phyloP scores from a whole-genome alignment of 129 eudicot species.

The Artemisia annua region DNA sequence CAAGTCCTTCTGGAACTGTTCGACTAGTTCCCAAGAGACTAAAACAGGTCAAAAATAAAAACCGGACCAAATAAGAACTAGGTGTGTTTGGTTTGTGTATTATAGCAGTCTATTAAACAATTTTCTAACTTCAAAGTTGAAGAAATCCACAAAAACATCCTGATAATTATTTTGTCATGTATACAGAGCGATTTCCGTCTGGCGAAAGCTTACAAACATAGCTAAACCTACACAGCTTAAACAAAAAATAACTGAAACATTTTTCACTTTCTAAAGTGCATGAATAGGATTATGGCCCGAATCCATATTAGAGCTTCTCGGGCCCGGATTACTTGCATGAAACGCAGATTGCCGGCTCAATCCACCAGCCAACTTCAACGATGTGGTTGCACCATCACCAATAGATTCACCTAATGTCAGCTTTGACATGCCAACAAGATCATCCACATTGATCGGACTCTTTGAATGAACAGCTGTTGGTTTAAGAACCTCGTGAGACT shows the following conservation, averaged over 20 bases:
- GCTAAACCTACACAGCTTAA: constrained; percentile 29
- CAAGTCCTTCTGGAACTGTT: neutral
- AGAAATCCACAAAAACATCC: constrained; percentile 23
- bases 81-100: neutral
- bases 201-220: constrained; percentile 24
- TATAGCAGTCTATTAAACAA: neutral
- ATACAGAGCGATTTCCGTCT: constrained; percentile 37
- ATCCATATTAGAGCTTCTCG: constrained; percentile 48
- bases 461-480: constrained; percentile 90
- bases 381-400: constrained; percentile 49
- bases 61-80: neutral
- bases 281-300: constrained; percentile 64
- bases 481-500: constrained; percentile 75
- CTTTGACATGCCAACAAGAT: constrained; percentile 89
- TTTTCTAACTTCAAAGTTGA: constrained; percentile 4
- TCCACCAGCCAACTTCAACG: constrained; percentile 66
- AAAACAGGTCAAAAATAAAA: neutral
- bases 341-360: constrained; percentile 78
- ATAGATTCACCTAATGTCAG: constrained; percentile 74
- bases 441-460: constrained; percentile 83
- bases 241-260: neutral
- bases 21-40: neutral
- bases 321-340: constrained; percentile 64
- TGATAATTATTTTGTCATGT: constrained; percentile 43
- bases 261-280: constrained; percentile 51